Evolutionary conservation across 257 asterid genomes (phyloP), one percentile per base, ranked within the genome.

Genomic region (Solanum chiquidenum): DNA sequence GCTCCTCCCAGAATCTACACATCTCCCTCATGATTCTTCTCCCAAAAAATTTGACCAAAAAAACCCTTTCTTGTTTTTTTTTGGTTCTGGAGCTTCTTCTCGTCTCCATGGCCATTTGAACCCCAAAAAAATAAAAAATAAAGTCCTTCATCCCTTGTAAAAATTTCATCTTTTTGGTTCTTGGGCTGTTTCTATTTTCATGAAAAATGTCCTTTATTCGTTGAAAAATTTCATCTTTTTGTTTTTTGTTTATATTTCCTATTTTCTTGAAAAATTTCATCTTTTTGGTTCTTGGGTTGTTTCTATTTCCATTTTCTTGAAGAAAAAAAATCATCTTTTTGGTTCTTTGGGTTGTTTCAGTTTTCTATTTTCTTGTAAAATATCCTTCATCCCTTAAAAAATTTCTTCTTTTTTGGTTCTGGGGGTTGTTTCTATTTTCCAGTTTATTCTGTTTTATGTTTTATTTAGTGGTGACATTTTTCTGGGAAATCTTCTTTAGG

Each of bases 1-100:
- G 87, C 88, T 90, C 92, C 92, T 89, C 86, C 90, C 89, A 85
- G 74, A 52, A 88, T 85, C 88, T 88, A 84, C 33, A 73, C 90
- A 68, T 55, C 88, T 79, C 91, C 83, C 94, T 83, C 92, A 55
- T 90, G 86, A 86, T 85, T 88, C 90, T 83, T 90, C 89, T 86
- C 88, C 90, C 71, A 87, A 88, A 89, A 86, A 74, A 55, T 46
- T 90, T 84, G 82, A 84, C 92, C 93, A 88, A 87, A 82, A 90
- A 90, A 87, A 55, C 40, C 86, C 86, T 88, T 82, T 60, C 74
- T 49, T 49, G 27, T 80, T 20, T 90, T 85, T 84, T 80, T 69
- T 75, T 42, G 71, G 62, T 71, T 73, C 88, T 69, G 79, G 82
- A 44, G 75, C 88, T 86, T 69, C 16, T 75, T 80, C 44, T 91